phyloP scores from a whole-genome alignment of 1,139 yeast species.

The Scheffersomyces insectosa region DNA sequence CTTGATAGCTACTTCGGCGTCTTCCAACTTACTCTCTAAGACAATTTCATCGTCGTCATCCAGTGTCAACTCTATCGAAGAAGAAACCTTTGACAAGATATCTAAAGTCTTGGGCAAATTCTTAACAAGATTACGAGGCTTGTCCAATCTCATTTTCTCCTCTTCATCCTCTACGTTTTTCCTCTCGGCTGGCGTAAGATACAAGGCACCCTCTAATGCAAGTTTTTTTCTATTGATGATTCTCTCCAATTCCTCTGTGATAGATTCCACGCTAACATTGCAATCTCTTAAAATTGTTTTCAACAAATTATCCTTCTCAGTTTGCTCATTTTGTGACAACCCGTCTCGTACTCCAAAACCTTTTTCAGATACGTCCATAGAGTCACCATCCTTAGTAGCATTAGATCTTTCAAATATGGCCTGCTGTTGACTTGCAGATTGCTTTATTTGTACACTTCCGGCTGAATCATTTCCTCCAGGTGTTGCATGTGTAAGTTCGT shows the following conservation, averaged over 20 bases:
- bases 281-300: constrained; percentile 25
- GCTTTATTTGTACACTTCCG: constrained; percentile 15
- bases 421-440: constrained; percentile 6
- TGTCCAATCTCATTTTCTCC: constrained; percentile 30
- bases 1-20: constrained; percentile 67
- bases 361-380: background rate
- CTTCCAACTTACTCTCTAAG: constrained; percentile 63
- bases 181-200: constrained; percentile 25
- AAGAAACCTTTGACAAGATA: constrained; percentile 52
- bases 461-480: constrained; percentile 8
- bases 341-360: background rate
- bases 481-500: background rate
- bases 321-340: constrained; percentile 5
- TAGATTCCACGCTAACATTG: constrained; percentile 23
- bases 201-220: constrained; percentile 18
- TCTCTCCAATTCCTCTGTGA: constrained; percentile 19
- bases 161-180: constrained; percentile 19
- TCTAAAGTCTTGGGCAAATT: constrained; percentile 57
- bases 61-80: constrained; percentile 57
- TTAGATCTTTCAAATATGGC: no score
- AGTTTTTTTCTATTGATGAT: constrained; percentile 25
- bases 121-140: constrained; percentile 55
- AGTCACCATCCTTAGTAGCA: no score
- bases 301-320: constrained; percentile 11
- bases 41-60: constrained; percentile 72